phyloP scores from a whole-genome alignment of 176 grass and related monocot genomes.

The Areca catechu region DNA sequence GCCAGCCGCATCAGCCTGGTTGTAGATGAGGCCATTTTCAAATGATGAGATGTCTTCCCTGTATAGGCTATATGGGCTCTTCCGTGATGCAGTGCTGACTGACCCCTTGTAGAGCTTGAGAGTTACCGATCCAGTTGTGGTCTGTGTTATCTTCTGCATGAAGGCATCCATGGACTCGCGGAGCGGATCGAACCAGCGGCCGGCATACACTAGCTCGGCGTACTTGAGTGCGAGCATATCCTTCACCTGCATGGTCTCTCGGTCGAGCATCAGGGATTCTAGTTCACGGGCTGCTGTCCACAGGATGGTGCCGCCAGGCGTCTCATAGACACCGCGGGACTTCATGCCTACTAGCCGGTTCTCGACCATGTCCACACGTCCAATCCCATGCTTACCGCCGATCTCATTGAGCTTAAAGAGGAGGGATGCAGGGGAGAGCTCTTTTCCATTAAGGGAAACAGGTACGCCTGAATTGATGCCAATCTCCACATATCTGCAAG shows the following conservation, averaged over 20 bases:
- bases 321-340: constrained; percentile 83
- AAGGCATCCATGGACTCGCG: constrained; percentile 57
- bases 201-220: constrained; percentile 71
- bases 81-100: constrained; percentile 33
- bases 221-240: constrained; percentile 72
- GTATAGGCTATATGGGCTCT: constrained; percentile 77
- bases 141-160: constrained; percentile 55
- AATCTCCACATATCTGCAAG: constrained; percentile 71
- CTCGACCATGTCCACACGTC: constrained; percentile 83
- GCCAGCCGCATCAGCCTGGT: constrained; percentile 70
- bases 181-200: constrained; percentile 76
- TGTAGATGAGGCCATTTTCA: constrained; percentile 77
- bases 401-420: constrained; percentile 69
- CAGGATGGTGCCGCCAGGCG: constrained; percentile 90
- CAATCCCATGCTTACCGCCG: constrained; percentile 76
- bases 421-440: constrained; percentile 62
- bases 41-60: constrained; percentile 88
- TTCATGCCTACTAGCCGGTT: constrained; percentile 94
- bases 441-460: constrained; percentile 65
- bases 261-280: constrained; percentile 56
- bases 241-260: constrained; percentile 70
- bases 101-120: constrained; percentile 92
- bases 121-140: constrained; percentile 48
- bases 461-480: constrained; percentile 64
- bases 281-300: constrained; percentile 61